A percentile compares a stretch with the other conserved stretches of the same genome.
Conservation (phyloP, 345 rosid species). For the Microcos paniculata region DNA sequence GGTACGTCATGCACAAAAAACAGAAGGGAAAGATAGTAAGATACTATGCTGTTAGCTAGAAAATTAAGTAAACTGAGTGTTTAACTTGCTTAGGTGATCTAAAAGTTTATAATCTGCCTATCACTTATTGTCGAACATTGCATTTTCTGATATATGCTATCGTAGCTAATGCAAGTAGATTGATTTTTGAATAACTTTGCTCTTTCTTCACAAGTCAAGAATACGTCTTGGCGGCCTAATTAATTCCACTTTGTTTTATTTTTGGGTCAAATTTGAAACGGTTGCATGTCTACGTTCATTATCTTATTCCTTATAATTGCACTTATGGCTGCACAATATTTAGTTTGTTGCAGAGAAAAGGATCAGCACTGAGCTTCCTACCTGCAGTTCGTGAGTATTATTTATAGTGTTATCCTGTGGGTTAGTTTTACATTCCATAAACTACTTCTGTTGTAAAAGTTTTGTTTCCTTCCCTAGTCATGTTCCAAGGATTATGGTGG, state of each 20-base stretch:
- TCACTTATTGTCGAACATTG: neutral
- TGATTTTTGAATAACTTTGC: neutral
- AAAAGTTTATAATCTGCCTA: neutral
- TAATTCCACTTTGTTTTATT: neutral
- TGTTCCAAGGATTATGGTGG: conserved; percentile 56
- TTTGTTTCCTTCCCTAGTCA: conserved; percentile 35
- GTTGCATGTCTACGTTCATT: neutral
- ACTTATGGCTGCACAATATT: conserved; percentile 33
- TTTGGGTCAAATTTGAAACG: neutral
- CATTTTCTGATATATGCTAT: neutral
- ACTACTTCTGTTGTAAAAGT: neutral
- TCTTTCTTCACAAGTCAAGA: neutral
- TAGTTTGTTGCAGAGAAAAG: conserved; percentile 71
- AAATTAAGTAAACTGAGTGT: neutral
- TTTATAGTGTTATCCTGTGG: conserved; percentile 22
- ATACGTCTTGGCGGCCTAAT: neutral
- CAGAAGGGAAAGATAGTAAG: neutral
- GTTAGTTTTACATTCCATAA: conserved; percentile 20
- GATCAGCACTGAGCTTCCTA: conserved; percentile 65
- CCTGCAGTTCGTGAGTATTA: conserved; percentile 61
- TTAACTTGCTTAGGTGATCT: neutral
- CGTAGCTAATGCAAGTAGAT: neutral
- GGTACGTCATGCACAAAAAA: neutral
- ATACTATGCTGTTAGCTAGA: neutral
- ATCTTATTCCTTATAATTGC: neutral